Base-by-base conservation (phyloP, 352 stramenopile genomes). In the Phytophthora colocasiae region DNA sequence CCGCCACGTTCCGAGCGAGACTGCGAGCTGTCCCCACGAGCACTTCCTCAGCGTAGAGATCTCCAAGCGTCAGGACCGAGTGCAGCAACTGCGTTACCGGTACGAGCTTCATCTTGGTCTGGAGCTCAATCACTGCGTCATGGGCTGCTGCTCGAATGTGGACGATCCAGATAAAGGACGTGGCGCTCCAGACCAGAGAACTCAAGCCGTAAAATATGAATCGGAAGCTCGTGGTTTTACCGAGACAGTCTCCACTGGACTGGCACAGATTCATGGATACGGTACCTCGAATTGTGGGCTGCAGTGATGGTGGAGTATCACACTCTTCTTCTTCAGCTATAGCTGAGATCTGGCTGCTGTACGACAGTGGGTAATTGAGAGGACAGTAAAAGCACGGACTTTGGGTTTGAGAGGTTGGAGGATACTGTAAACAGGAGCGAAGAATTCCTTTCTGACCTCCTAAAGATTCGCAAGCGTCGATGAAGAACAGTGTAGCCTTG, bases 391-490 rank as follows among this genome's bases (percentile, higher is more conserved):
- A 89, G 38, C 78, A 91, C 15, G 48, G 6, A 17, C n/a, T 26
- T 3, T 41, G 29, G n/a, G 32, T 55, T 26, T 52, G 29, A n/a
- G 48, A 75, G 1, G 58, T 49, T 7, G 58, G 52, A 8, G 39
- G 60, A 32, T 48, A 55, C 34, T 64, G 36, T 1, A 89, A 62
- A 39, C 82, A 89, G 8, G 80, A 89, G 2, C 78, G 78, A 40
- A 91, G 58, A 12, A 88, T 81, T 2, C 76, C 77, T 0, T 76
- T 27, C 1, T 61, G 41, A 0, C 78, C 82, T 4, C 73, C 82
- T 19, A 85, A 52, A 5, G 78, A 81, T 60, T 90, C 81, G 41
- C 82, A 91, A 0, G 80, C 71, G 49, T 91, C 74, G 17, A 89
- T 76, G 51, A 77, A 80, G 41, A 88, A 80, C 10, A 75, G 55